A percentile compares a stretch with the other conserved stretches of the same genome.
phyloP scores from a whole-genome alignment of 2,329 filamentous ascomycete genomes.

The Didymella lethalis region DNA sequence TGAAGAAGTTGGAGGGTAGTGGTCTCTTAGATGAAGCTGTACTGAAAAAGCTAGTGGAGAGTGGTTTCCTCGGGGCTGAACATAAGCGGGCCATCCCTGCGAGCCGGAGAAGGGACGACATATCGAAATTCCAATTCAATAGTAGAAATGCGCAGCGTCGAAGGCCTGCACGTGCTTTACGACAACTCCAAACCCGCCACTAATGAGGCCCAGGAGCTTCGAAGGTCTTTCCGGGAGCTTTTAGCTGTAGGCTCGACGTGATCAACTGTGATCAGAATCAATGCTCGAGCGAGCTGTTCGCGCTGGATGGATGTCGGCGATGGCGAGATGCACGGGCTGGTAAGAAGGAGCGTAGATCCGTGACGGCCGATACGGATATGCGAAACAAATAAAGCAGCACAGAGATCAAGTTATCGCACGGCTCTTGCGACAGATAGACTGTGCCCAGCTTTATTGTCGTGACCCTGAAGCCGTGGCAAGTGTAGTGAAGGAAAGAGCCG shows the following conservation, averaged over 20 bases:
- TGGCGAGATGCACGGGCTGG: neutral
- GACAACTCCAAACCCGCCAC: neutral
- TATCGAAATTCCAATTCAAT: neutral
- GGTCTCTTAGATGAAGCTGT: conserved; percentile 16
- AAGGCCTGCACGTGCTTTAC: neutral
- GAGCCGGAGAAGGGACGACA: conserved; percentile 27
- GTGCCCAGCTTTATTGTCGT: neutral
- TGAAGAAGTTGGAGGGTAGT: conserved; percentile 33
- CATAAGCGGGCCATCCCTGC: conserved; percentile 23
- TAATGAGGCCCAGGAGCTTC: neutral
- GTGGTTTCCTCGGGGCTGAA: conserved; percentile 3
- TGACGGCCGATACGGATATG: neutral
- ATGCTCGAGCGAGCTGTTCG: neutral
- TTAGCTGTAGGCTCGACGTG: no score
- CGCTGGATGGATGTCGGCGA: neutral
- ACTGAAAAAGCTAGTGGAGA: conserved; percentile 17
- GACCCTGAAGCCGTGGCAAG: conserved; percentile 1
- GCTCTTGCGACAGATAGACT: no score
- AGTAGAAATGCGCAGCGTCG: neutral
- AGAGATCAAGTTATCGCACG: neutral
- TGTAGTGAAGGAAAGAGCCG: conserved; percentile 20
- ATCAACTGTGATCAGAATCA: neutral
- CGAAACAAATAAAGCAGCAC: neutral
- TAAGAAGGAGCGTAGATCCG: neutral
- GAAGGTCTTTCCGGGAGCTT: neutral